Conservation (phyloP, 495 filamentous ascomycete species). For the Annulohypoxylon bovei region DNA sequence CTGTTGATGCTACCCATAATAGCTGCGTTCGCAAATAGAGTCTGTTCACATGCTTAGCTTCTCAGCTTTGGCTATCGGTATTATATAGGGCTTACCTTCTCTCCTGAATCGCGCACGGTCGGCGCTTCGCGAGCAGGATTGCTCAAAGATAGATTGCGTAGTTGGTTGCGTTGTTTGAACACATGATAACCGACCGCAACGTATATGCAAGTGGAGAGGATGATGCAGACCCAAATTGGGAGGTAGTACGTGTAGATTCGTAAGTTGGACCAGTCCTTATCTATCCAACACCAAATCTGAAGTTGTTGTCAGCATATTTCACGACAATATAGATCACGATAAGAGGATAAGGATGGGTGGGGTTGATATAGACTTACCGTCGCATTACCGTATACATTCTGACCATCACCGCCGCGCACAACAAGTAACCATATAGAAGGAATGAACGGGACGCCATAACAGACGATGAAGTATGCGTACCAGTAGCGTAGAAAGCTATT, state of each 20-base stretch:
- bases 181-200: conserved; percentile 74
- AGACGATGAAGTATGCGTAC: conserved; percentile 73
- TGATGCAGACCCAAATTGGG: conserved; percentile 84
- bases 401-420: conserved; percentile 55
- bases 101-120: conserved; percentile 46
- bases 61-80: background rate
- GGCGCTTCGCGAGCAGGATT: conserved; percentile 41
- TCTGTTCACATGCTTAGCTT: conserved; percentile 19
- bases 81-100: conserved; percentile 49
- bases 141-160: conserved; percentile 60
- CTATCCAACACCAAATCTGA: conserved; percentile 88
- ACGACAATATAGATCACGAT: background rate
- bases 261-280: conserved; percentile 70
- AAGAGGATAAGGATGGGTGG: background rate
- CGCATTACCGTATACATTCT: conserved; percentile 77
- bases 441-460: conserved; percentile 79
- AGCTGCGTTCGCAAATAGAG: conserved; percentile 43
- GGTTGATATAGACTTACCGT: conserved; percentile 57
- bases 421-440: conserved; percentile 75
- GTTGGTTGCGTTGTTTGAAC: conserved; percentile 66
- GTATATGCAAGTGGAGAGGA: conserved; percentile 76
- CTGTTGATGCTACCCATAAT: conserved; percentile 47
- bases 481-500: conserved; percentile 71
- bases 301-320: background rate
- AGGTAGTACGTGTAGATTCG: conserved; percentile 83